Percentiles rank a stretch among this genome's conserved stretches.
phyloP scores from a whole-genome alignment of 2,329 filamentous ascomycete species.

The Claviceps pazoutovae region DNA sequence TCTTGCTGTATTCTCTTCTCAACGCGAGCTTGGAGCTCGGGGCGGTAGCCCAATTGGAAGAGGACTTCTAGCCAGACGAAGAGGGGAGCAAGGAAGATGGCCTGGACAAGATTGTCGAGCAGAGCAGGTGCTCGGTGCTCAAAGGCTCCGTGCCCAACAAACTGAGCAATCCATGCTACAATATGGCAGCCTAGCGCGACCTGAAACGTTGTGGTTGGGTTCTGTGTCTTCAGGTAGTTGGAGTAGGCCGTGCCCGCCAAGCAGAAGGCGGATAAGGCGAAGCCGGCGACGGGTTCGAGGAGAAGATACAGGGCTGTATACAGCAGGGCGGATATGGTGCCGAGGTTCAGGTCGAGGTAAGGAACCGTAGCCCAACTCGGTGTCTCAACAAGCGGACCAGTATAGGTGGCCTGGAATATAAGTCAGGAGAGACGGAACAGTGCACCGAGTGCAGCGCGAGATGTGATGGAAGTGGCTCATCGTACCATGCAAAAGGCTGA shows the following conservation, averaged over 20 bases:
- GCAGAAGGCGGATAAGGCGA: slow-evolving; percentile 60
- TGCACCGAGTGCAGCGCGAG: background rate
- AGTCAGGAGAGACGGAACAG: slow-evolving; percentile 1
- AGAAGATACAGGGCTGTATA: slow-evolving; percentile 78
- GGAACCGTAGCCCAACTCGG: slow-evolving; percentile 55
- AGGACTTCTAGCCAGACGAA: slow-evolving; percentile 95
- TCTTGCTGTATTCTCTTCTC: slow-evolving; percentile 63
- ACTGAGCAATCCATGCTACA: slow-evolving; percentile 74
- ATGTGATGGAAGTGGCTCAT: background rate
- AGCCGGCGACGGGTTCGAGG: slow-evolving; percentile 85
- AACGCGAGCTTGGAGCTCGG: slow-evolving; percentile 70
- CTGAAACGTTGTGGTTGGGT: slow-evolving; percentile 35
- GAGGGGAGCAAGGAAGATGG: slow-evolving; percentile 81
- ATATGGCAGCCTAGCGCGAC: slow-evolving; percentile 54
- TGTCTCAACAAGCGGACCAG: slow-evolving; percentile 46
- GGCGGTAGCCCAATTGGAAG: slow-evolving; percentile 81
- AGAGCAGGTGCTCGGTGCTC: slow-evolving; percentile 80
- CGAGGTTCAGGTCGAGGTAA: slow-evolving; percentile 51
- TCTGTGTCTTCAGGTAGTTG: slow-evolving; percentile 56
- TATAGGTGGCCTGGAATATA: slow-evolving; percentile 41
- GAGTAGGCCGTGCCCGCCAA: slow-evolving; percentile 59
- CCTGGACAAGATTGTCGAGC: slow-evolving; percentile 83
- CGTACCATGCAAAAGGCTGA: slow-evolving; percentile 59
- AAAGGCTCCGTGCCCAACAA: slow-evolving; percentile 79
- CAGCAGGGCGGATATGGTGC: slow-evolving; percentile 47